Evolutionary conservation across 768 basidiomycete genomes (phyloP).

Genomic region (Tricholoma sp.): DNA sequence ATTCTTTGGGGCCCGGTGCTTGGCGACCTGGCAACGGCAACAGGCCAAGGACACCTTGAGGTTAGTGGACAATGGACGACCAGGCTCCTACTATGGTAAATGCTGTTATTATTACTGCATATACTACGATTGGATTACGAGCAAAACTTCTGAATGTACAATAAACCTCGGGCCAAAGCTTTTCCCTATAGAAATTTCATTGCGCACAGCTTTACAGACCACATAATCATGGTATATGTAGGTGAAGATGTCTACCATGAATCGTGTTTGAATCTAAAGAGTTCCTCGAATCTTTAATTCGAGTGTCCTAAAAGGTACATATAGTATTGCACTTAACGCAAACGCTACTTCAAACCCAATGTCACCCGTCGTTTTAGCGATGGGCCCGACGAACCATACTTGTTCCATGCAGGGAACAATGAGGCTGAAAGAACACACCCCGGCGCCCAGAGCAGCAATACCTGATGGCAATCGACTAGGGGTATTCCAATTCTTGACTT

Average conservation of each 20-base stretch:
- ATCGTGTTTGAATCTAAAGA: conserved; percentile 2
- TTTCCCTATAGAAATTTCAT: no score
- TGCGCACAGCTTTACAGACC: no score
- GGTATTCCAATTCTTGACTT: conserved; percentile 52
- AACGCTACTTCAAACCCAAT: conserved; percentile 81
- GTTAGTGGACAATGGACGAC: no score
- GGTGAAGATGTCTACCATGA: background rate
- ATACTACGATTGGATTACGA: no score
- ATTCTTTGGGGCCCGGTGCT: no score
- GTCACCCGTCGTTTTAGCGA: conserved; percentile 65
- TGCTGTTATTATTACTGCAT: no score
- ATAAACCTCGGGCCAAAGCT: no score
- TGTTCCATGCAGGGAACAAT: conserved; percentile 69
- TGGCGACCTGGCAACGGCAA: no score
- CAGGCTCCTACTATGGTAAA: no score
- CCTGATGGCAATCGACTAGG: conserved; percentile 58
- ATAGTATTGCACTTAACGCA: conserved; percentile 45
- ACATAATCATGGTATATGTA: no score
- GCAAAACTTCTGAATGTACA: no score
- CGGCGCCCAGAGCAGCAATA: conserved; percentile 55
- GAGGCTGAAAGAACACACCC: conserved; percentile 48
- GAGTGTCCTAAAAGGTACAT: conserved; percentile 49
- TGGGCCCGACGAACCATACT: conserved; percentile 73
- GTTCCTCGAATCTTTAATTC: conserved; percentile 32
- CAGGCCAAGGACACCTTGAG: no score